Base-by-base conservation (phyloP, 306 rosid species). In the Erythrophleum fordii region DNA sequence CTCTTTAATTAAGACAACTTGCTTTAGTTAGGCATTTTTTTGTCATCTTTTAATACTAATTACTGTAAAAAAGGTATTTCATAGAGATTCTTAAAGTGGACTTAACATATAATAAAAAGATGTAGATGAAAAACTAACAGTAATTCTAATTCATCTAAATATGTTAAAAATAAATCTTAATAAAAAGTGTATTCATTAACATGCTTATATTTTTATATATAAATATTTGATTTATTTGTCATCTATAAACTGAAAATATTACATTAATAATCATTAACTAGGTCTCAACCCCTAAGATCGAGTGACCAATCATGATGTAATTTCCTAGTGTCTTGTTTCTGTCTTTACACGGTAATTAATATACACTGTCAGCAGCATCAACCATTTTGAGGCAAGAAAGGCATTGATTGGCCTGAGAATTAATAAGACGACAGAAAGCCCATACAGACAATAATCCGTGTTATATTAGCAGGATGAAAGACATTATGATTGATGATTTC, bases 11-110 rank as follows among this genome's bases (percentile, higher is more conserved):
- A 74, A 74, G 76, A 48, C 84, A 76, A 79, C 35, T 61, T 61
- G 35, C 88, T 83, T 78, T 67, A 67, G 10, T 25, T 22, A 69
- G 56, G 77, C 76, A 75, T 89, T 81, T 73, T 76, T 80, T 78
- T 72, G n/a, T 58, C 22, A 28, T 62, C 39, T 48, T 34, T 69
- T 42, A 7, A 28, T 52, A 60, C 41, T 18, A 13, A 45, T 59
- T 62, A 53, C 20, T 29, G n/a, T 3, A 2, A 11, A 34, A n/a
- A 22, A 52, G 65, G 34, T 39, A 59, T 67, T 25, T 37, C 69
- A 77, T 25, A 17, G 29, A 18, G 71, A 64, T 66, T 66, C 6
- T 17, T 8, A 51, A 18, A 18, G 23, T 52, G n/a, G 52, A 13
- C 45, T 41, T 5, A 9, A 41, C 8, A 41, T 31, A 31, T 31